Evolutionary conservation across 208 protist genomes (phyloP).

Genomic region (Crithidia sp.): DNA sequence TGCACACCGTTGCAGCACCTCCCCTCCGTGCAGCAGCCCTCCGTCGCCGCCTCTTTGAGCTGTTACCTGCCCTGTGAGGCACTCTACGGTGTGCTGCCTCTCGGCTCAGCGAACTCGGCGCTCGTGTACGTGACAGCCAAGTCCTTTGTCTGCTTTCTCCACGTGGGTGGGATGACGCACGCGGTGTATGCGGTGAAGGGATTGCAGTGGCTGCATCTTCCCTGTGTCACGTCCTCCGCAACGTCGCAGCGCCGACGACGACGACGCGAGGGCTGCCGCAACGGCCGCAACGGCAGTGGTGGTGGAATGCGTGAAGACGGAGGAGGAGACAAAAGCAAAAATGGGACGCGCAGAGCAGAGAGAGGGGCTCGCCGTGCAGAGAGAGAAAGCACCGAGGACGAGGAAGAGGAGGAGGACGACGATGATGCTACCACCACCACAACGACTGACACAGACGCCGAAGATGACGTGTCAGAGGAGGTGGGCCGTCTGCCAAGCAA

Average conservation of each 20-base stretch:
- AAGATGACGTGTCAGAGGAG: constrained; percentile 15
- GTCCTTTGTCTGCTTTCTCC: constrained; percentile 40
- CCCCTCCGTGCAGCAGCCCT: constrained; percentile 24
- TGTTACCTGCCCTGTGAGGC: constrained; percentile 49
- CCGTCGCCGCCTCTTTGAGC: constrained; percentile 19
- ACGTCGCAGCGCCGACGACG: constrained; percentile 4
- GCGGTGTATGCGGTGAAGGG: constrained; percentile 55
- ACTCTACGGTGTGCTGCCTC: constrained; percentile 72
- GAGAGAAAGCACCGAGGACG: constrained; percentile 1
- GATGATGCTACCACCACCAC: neutral
- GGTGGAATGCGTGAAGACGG: neutral
- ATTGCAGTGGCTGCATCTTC: constrained; percentile 61
- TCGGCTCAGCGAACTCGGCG: constrained; percentile 51
- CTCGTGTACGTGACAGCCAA: constrained; percentile 68
- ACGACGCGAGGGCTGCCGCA: neutral
- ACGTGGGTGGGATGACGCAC: constrained; percentile 24
- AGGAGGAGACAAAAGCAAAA: neutral
- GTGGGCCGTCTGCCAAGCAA: constrained; percentile 33
- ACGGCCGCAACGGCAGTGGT: neutral
- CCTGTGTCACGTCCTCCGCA: constrained; percentile 22
- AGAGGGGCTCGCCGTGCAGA: neutral
- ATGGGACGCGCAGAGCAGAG: neutral
- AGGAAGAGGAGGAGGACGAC: constrained; percentile 9
- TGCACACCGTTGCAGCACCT: constrained; percentile 20
- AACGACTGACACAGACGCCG: neutral